These are phyloP conservation scores for Peronospora farinosa DNA, from an alignment of 352 stramenopile genomes.

Conservation along the genomic window DNA sequence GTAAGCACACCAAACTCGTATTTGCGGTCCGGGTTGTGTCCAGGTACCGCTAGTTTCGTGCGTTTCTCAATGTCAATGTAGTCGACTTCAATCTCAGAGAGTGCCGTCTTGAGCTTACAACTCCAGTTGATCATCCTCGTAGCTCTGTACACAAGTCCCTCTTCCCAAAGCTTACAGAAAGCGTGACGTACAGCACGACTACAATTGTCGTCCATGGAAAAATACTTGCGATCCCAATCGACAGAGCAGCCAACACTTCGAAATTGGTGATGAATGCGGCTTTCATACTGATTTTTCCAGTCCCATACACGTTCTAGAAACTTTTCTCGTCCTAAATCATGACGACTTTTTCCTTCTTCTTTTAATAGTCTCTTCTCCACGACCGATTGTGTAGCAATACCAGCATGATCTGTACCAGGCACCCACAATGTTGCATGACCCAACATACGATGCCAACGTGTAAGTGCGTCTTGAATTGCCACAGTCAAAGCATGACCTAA, in stretches of 20 bases:
- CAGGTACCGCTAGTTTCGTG: constrained; percentile 93
- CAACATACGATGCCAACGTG: constrained; percentile 97
- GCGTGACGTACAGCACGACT: constrained; percentile 94
- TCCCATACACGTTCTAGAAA: constrained; percentile 95
- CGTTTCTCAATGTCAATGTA: constrained; percentile 97
- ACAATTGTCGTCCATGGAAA: constrained; percentile 99
- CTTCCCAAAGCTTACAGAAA: constrained; percentile 90
- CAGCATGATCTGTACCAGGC: constrained; percentile 96
- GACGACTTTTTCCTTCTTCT: constrained; percentile 71
- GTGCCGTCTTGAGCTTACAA: constrained; percentile 94
- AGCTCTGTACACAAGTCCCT: constrained; percentile 96
- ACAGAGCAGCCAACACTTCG: constrained; percentile 91
- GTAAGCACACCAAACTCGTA: constrained; percentile 99
- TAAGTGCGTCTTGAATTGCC: constrained; percentile 95
- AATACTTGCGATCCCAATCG: constrained; percentile 96
- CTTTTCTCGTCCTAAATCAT: constrained; percentile 86
- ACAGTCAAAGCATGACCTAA: constrained; percentile 98
- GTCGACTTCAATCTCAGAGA: constrained; percentile 98
- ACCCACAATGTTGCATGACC: constrained; percentile 96
- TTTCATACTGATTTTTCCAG: constrained; percentile 94
- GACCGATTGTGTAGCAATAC: constrained; percentile 96
- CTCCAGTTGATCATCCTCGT: constrained; percentile 99
- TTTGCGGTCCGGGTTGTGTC: constrained; percentile 91
- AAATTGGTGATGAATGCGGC: constrained; percentile 83
- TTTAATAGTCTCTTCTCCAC: constrained; percentile 87